These are phyloP conservation scores for Colletotrichum aenigma DNA, from an alignment of 2,329 filamentous ascomycete species.

Conservation along the genomic window DNA sequence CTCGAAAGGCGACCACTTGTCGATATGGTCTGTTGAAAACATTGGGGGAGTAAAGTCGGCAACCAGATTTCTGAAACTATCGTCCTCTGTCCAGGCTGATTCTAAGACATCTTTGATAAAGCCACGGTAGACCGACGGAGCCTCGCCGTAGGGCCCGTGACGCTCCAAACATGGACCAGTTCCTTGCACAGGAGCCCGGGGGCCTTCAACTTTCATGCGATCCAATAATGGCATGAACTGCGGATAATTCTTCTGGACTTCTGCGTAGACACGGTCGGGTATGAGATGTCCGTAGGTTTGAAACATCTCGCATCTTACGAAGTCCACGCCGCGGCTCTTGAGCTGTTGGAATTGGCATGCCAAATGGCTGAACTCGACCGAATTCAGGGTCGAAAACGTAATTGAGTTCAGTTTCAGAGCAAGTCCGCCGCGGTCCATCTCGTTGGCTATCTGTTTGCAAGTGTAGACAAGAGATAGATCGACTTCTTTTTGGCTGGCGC, in stretches of 20 bases:
- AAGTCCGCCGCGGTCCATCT: not conserved
- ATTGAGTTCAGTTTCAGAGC: not conserved
- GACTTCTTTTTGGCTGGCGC: not conserved
- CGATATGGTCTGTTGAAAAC: rapidly evolving
- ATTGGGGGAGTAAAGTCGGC: not conserved
- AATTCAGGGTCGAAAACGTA: not conserved
- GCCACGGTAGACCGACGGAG: not conserved
- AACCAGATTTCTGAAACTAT: rapidly evolving
- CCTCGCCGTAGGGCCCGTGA: not conserved
- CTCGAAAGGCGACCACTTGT: rapidly evolving
- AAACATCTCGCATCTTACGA: not conserved
- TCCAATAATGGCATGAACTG: not conserved
- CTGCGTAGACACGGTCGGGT: not conserved
- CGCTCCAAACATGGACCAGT: not conserved
- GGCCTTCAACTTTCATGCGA: not conserved
- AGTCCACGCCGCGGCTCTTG: not conserved
- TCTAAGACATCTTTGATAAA: not conserved
- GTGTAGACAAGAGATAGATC: not conserved
- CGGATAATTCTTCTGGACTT: rapidly evolving
- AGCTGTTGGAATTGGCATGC: not conserved
- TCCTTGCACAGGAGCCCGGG: rapidly evolving
- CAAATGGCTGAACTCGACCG: not conserved
- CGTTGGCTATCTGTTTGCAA: not conserved
- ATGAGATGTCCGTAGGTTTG: not conserved
- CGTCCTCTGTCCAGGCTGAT: rapidly evolving